Evolutionary conservation across 2,329 filamentous ascomycete species (phyloP).

Genomic region (Colletotrichum aenigma): DNA sequence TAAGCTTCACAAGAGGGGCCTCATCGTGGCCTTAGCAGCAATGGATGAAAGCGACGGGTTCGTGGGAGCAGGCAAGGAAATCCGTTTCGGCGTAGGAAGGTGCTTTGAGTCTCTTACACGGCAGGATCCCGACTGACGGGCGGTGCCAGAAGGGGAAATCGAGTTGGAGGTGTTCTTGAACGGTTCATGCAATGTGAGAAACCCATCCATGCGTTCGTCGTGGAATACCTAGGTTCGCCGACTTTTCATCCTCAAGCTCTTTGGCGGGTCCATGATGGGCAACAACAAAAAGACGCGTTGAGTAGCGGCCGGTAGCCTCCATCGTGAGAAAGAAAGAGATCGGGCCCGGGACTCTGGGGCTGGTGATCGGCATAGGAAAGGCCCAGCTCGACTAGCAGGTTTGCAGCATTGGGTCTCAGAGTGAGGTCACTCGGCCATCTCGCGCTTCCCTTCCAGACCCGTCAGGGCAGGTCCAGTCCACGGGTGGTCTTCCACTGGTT

Average conservation of each 20-base stretch:
- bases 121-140: neutral
- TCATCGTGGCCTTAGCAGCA: neutral
- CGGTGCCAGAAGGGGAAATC: neutral
- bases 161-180: neutral
- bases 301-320: neutral
- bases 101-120: neutral
- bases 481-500: neutral
- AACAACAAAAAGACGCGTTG: neutral
- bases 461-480: neutral
- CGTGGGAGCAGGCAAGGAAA: neutral
- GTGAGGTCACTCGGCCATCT: conserved; percentile 5
- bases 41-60: neutral
- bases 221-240: neutral
- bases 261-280: neutral
- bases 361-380: conserved; percentile 10
- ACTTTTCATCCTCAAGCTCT: neutral
- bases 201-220: neutral
- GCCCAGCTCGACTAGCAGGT: conserved; percentile 6
- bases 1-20: neutral
- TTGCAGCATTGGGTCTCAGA: conserved; percentile 3
- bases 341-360: neutral
- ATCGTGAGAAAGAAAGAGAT: neutral
- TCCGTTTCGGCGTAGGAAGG: neutral
- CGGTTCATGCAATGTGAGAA: neutral
- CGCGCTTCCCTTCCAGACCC: neutral